Evolutionary conservation across 352 stramenopile genomes (phyloP), one percentile per base, ranked within the genome.

Genomic region (Thalassiosira ordinaria): DNA sequence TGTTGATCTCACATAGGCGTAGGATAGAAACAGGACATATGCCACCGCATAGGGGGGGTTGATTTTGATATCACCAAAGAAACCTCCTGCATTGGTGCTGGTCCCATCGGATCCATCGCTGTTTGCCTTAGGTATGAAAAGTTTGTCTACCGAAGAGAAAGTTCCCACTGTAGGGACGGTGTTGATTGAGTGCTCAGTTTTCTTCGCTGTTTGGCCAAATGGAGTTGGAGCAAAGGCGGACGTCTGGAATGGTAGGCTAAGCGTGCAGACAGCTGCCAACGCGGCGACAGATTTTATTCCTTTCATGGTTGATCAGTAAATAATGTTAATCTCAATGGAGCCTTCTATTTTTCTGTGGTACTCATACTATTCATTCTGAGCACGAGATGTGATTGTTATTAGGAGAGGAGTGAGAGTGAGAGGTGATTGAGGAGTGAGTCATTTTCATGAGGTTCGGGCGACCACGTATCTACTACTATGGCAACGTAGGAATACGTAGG

Each of bases 11-110:
- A 68, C 46, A 26, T 66, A 80, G 26, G 74, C 80, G 56, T 60
- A 83, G 6, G 14, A 27, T 11, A 88, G n/a, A 60, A 88, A 88
- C 9, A 61, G 41, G 22, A 83, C 20, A 37, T 80, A 85, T 0
- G 80, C 63, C n/a, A 80, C 20, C 0, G 65, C 64, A 62, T 85
- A 88, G 1, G 70, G 57, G 22, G 70, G 76, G 41, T 82, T 83
- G 49, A 87, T 81, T 7, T n/a, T 37, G n/a, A n/a, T n/a, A n/a
- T n/a, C n/a, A n/a, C n/a, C n/a, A n/a, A n/a, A n/a, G 7, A 80
- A 41, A 1, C 27, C 65, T 24, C 16, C 16, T 24, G 47, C 11
- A 18, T 49, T 9, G 18, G 8, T 51, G 31, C 1, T 31, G 56
- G 56, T n/a, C 3, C 27, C 29, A 27, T 46, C 29, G 14, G 16